Conservation (phyloP, 805 yeast species). For the Wickerhamomyces bovis region DNA sequence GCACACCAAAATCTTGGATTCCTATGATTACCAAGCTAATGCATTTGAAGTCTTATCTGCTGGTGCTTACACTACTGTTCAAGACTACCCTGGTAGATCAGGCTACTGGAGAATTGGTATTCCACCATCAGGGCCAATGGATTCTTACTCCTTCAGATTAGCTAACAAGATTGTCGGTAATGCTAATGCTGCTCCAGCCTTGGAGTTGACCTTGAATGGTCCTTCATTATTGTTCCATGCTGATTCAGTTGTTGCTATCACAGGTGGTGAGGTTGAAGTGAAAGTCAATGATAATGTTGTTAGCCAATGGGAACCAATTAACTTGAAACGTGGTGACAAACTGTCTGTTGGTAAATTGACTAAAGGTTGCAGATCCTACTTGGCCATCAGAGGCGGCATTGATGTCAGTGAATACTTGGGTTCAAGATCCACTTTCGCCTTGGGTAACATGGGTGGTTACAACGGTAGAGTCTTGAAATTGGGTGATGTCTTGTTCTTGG, state of each 20-base stretch:
- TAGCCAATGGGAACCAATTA: slow-evolving; percentile 67
- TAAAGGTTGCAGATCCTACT: slow-evolving; percentile 82
- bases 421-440: slow-evolving; percentile 93
- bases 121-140: slow-evolving; percentile 99
- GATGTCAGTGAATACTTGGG: slow-evolving; percentile 93
- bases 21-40: slow-evolving; percentile 69
- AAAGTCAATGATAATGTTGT: slow-evolving; percentile 54
- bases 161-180: slow-evolving; percentile 93
- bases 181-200: slow-evolving; percentile 72
- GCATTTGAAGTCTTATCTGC: slow-evolving; percentile 84
- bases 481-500: slow-evolving; percentile 88
- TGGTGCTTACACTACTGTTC: slow-evolving; percentile 94
- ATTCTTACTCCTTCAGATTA: slow-evolving; percentile 78
- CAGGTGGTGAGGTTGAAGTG: slow-evolving; percentile 79
- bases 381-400: slow-evolving; percentile 88
- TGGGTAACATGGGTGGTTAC: slow-evolving; percentile 89
- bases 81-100: slow-evolving; percentile 89
- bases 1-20: slow-evolving; percentile 82
- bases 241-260: slow-evolving; percentile 68
- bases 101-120: slow-evolving; percentile 73
- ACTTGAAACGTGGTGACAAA: slow-evolving; percentile 67
- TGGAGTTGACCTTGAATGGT: slow-evolving; percentile 84
- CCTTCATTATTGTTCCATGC: slow-evolving; percentile 83
- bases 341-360: slow-evolving; percentile 75
- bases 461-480: slow-evolving; percentile 87